Conservation (phyloP, 2,329 filamentous ascomycete genomes). For the Fusarium domesticum region DNA sequence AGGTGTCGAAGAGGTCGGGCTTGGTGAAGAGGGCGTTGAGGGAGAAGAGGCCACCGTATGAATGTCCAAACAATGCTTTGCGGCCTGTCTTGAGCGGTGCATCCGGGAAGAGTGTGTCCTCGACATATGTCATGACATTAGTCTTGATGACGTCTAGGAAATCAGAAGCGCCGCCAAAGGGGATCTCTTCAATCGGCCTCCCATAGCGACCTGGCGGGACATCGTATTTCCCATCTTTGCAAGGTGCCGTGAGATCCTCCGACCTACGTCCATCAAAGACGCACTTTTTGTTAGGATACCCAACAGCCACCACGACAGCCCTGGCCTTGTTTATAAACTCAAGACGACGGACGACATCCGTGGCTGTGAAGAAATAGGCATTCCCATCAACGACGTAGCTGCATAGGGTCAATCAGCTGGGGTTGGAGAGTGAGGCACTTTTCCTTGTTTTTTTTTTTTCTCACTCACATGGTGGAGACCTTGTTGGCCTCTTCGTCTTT, state of each 20-base stretch:
- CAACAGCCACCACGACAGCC: conserved; percentile 33
- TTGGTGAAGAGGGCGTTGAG: conserved; percentile 43
- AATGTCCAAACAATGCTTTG: conserved; percentile 49
- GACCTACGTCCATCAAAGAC: conserved; percentile 31
- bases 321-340: conserved; percentile 24
- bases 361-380: conserved; percentile 34
- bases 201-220: conserved; percentile 18
- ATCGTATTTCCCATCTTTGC: conserved; percentile 18
- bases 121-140: conserved; percentile 34
- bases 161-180: conserved; percentile 42
- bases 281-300: conserved; percentile 28
- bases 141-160: conserved; percentile 43
- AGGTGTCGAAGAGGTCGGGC: conserved; percentile 42
- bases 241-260: conserved; percentile 31
- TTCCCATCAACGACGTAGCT: conserved; percentile 37
- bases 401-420: neutral
- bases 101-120: conserved; percentile 22
- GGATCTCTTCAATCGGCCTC: conserved; percentile 17
- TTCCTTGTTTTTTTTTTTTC: too few species aligned
- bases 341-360: conserved; percentile 28
- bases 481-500: conserved; percentile 8
- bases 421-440: conserved; percentile 2
- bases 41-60: conserved; percentile 46
- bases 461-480: conserved; percentile 29
- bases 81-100: conserved; percentile 31